Evolutionary conservation across 768 basidiomycete species (phyloP), one percentile per base, ranked within the genome.

Genomic region (Macrolepiota albuminosa): DNA sequence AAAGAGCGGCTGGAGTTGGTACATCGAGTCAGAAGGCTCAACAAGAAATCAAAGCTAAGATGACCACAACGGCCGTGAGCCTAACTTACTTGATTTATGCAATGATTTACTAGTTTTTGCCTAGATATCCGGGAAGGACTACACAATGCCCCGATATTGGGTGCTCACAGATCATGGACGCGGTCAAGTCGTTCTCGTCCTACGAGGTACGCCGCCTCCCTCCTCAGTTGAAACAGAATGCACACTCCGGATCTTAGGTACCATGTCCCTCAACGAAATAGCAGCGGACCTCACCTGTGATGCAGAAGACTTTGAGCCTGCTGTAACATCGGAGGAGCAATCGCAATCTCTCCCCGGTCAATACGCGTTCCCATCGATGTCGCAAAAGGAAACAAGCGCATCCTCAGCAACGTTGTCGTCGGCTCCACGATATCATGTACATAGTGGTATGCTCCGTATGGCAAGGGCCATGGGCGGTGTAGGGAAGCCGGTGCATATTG

Each of bases 221-320:
- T n/a, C 37, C 47, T 29, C 46, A 13, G 11, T 42, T 10, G 4
- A 2, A 34, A 21, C 10, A 3, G 13, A 24, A n/a, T 36, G 13
- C 24, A 16, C 4, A 51, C 9, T 54, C 42, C 24, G 26, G 40
- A 43, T 6, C 48, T 56, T 49, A 84, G 86, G 91, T 13, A 94
- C 92, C 2, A 89, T 93, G 89, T 89, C 88, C 3, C 76, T 94
- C 46, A 93, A 93, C 65, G 91, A 93, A 71, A 82, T 93, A 5
- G 91, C 91, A 16, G 90, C 89, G 10, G 91, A 93, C 72, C 77
- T 93, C 51, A 90, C 91, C 0, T 93, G 92, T 71, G 88, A 92
- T 58, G 81, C 87, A 0, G 85, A 84, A 43, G 76, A 81, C 24
- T 90, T 90, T 62, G 76, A 81, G 57, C 85, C 84, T 29, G 84